Evolutionary conservation across 768 basidiomycete species (phyloP).

Genomic region (Suillus clintonianus): DNA sequence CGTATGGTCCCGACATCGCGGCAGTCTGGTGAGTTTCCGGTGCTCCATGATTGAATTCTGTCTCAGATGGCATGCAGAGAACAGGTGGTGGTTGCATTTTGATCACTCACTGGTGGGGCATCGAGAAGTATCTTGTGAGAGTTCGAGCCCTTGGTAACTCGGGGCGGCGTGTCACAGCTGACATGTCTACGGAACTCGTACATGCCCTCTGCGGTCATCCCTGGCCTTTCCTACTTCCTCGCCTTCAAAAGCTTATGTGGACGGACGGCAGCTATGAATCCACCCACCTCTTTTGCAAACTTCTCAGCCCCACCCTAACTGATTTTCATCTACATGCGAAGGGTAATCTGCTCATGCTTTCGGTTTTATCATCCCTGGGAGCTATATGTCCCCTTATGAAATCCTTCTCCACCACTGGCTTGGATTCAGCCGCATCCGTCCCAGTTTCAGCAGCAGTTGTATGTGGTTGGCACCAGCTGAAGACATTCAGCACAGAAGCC

Average conservation of each 20-base stretch:
- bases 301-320: not conserved
- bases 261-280: not conserved
- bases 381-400: not conserved
- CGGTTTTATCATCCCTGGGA: not conserved
- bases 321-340: not conserved
- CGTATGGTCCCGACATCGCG: not conserved
- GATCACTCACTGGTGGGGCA: not conserved
- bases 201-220: not conserved
- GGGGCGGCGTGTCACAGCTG: not conserved
- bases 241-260: not conserved
- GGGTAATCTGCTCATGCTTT: not conserved
- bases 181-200: not conserved
- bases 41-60: not conserved
- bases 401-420: not conserved
- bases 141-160: not conserved
- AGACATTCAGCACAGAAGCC: not conserved
- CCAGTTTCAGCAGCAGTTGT: not conserved
- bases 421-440: not conserved
- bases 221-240: not conserved
- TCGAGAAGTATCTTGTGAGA: not conserved
- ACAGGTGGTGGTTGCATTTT: not conserved
- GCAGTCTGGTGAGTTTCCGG: not conserved
- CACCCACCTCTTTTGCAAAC: not conserved
- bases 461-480: not conserved
- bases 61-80: not conserved